Evolutionary conservation across 768 basidiomycete genomes (phyloP), one percentile per base, ranked within the genome.

Genomic region (Tephrocybe sp.): DNA sequence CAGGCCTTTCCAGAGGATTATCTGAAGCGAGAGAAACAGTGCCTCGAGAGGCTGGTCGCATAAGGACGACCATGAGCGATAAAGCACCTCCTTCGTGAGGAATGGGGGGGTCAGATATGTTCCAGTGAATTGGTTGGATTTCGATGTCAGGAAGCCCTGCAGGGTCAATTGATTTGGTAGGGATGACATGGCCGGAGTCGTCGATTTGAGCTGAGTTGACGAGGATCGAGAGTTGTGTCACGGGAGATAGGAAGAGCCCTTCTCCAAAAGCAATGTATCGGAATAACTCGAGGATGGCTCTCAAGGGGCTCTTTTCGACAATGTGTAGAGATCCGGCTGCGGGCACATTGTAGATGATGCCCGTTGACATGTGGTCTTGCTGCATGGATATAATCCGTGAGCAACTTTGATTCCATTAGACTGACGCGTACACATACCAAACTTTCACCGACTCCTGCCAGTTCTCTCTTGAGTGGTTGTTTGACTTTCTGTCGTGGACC

Each of bases 41-140:
- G 16, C 60, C 54, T 49, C 68, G 68, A 21, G 72, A 60, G 7
- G 61, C 53, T 15, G 63, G 41, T 4, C 44, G 45, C 38, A 52
- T 40, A 1, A 46, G 22, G 1, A 19, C 45, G 11, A 47, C 39
- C 24, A 31, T 47, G 11, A 52, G 44, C 18, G 50, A 52, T 22
- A 52, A 46, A 24, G 42, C 31, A 11, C 50, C 50, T 9, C 23
- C 39, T 34, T 45, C 10, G n/a, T 40, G 30, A 3, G 38, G 38
- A n/a, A 51, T 24, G 10, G 44, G 44, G 23, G 50, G 39, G 11
- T 51, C 50, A 19, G 29, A 40, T 7, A 29, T 29, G 36, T 51
- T 40, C 4, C 38, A 45, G 21, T 45, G 44, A 10, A 51, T 33
- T 1, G 50, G 50, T 39, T 40, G 38, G n/a, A 51, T 10, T 18